These are phyloP conservation scores for Stygiomarasmius scandens DNA, from an alignment of 1,284 basidiomycete genomes.

Conservation along the genomic window DNA sequence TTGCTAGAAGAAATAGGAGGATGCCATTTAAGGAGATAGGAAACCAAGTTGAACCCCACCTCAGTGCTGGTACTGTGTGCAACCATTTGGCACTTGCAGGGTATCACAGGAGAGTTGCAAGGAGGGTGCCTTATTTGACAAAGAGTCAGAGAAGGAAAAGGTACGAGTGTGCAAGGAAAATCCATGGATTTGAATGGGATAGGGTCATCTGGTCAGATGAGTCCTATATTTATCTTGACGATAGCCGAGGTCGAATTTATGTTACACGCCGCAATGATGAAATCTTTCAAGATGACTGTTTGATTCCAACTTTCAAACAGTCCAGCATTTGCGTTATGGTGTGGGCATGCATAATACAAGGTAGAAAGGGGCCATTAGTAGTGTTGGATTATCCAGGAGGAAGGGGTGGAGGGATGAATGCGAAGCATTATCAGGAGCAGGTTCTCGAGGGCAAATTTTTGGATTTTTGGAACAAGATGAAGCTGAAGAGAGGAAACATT, in stretches of 20 bases:
- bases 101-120: conserved; percentile 23
- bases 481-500: background rate
- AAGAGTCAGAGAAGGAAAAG: conserved; percentile 19
- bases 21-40: conserved; percentile 20
- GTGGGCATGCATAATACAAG: conserved; percentile 22
- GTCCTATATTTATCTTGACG: conserved; percentile 21
- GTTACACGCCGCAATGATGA: conserved; percentile 16
- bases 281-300: conserved; percentile 17
- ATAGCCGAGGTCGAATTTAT: conserved; percentile 19
- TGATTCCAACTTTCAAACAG: conserved; percentile 17
- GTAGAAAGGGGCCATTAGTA: conserved; percentile 22
- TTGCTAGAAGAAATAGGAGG: conserved; percentile 11
- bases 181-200: conserved; percentile 11
- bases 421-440: conserved; percentile 21
- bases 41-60: conserved; percentile 15
- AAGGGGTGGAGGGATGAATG: conserved; percentile 26
- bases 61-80: conserved; percentile 18
- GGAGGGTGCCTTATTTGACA: conserved; percentile 23
- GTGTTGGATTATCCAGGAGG: conserved; percentile 29
- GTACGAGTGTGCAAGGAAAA: conserved; percentile 20
- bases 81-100: conserved; percentile 16
- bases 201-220: conserved; percentile 22
- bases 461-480: conserved; percentile 18
- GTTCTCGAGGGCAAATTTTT: conserved; percentile 22
- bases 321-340: conserved; percentile 9